Evolutionary conservation across 2,329 filamentous ascomycete genomes (phyloP).

Genomic region (Fusarium sp.): DNA sequence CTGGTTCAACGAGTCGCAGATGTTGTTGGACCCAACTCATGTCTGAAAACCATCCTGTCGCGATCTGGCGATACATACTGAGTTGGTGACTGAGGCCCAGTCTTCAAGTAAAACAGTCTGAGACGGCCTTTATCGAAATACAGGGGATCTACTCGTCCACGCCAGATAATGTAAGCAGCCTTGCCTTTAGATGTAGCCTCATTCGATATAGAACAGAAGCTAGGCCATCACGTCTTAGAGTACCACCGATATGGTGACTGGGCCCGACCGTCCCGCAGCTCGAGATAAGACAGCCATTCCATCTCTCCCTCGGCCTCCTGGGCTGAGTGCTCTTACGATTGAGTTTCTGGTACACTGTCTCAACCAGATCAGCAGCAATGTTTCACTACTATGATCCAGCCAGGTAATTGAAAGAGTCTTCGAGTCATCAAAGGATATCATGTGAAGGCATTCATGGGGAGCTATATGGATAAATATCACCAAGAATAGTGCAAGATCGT

Average conservation of each 20-base stretch:
- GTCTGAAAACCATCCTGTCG: neutral
- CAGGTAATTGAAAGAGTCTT: neutral
- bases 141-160: neutral
- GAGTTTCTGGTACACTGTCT: neutral
- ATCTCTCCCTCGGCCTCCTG: conserved; percentile 18
- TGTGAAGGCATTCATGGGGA: conserved; percentile 1
- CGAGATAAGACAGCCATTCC: conserved; percentile 19
- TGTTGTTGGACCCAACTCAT: neutral
- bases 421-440: conserved; percentile 9
- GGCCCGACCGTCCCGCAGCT: conserved; percentile 4
- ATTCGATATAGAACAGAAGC: neutral
- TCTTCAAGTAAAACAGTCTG: neutral
- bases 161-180: neutral
- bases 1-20: neutral
- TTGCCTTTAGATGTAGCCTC: neutral
- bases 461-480: neutral
- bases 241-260: neutral
- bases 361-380: neutral
- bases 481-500: neutral
- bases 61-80: neutral
- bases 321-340: neutral
- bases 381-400: neutral
- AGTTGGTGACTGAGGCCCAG: neutral
- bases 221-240: neutral
- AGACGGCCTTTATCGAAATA: neutral